Evolutionary conservation across 2,329 filamentous ascomycete genomes (phyloP), one percentile per base, ranked within the genome.

Genomic region (Trichoderma koningiopsis): DNA sequence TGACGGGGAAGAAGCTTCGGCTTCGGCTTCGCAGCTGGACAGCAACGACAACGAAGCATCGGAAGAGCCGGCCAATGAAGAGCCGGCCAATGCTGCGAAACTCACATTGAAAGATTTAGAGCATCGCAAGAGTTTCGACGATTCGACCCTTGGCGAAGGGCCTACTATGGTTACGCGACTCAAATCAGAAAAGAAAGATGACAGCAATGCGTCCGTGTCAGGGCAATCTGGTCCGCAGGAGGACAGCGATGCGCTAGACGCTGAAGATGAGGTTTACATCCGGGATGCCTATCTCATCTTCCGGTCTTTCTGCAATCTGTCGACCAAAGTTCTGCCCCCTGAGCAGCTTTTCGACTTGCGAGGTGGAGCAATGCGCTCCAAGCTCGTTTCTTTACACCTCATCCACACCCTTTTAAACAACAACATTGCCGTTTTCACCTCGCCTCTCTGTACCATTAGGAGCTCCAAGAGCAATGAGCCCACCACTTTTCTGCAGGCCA

Each of bases 281-380:
- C 92, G 96, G 74, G 96, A 99, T 81, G 94, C 96, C 11, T 99
- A 98, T 79, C 87, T 99, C 27, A 94, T 99, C 57, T 98, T 99
- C 82, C 89, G 96, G 37, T 97, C 96, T 3, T 96, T 99, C 83
- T 99, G 96, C 85, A 97, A 97, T 80, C 84, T 99, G 57, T 97
- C 95, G 70, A 97, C 95, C 72, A 99, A 99, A 79, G 84, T 94
- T 52, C 84, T 99, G 31, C 89, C 92, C 10, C 89, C 94, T 2
- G 96, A 99, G 71, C 94, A 98, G 79, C 89, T 97, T 24, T 94
- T 95, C 76, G 96, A 99, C 76, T 83, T 97, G 63, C 94, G 93
- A 68, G 95, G 94, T 22, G 94, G 97, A 77, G 93, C 95, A 47
- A 99, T 99, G 95, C 91, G 96, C 71, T 97, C 95, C 3, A 99